A percentile compares a stretch with the other conserved stretches of the same genome.
phyloP scores from a whole-genome alignment of 768 basidiomycete genomes.

The Kwoniella pini region DNA sequence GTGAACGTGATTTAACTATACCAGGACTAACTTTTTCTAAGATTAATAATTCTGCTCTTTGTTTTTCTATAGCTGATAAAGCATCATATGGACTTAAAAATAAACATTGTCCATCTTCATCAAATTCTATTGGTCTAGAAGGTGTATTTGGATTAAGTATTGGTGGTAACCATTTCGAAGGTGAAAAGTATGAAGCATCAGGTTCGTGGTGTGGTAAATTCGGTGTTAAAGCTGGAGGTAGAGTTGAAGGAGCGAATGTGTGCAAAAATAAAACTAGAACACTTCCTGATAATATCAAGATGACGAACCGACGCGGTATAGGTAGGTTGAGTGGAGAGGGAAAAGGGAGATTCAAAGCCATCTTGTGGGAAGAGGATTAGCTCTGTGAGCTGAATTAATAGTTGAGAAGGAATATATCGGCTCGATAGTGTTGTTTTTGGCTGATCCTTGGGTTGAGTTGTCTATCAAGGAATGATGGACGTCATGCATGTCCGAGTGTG shows the following conservation, averaged over 20 bases:
- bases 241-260: constrained; percentile 41
- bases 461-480: no score
- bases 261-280: constrained; percentile 46
- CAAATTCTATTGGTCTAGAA: constrained; percentile 46
- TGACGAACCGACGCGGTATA: constrained; percentile 46
- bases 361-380: not conserved
- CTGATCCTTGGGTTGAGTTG: no score
- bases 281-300: constrained; percentile 35
- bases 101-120: constrained; percentile 52
- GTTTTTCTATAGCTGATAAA: constrained; percentile 41
- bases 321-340: constrained; percentile 30
- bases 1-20: constrained; percentile 33
- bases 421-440: no score
- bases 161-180: constrained; percentile 51
- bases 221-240: constrained; percentile 36
- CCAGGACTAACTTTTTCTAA: constrained; percentile 47
- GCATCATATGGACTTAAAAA: constrained; percentile 52
- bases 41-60: constrained; percentile 39
- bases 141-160: constrained; percentile 41
- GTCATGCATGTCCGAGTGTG: no score
- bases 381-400: no score
- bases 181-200: constrained; percentile 43
- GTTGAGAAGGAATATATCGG: no score
- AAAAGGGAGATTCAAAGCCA: constrained; percentile 34
- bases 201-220: constrained; percentile 34